phyloP scores from a whole-genome alignment of 345 rosid species.

The Turritis glabra region DNA sequence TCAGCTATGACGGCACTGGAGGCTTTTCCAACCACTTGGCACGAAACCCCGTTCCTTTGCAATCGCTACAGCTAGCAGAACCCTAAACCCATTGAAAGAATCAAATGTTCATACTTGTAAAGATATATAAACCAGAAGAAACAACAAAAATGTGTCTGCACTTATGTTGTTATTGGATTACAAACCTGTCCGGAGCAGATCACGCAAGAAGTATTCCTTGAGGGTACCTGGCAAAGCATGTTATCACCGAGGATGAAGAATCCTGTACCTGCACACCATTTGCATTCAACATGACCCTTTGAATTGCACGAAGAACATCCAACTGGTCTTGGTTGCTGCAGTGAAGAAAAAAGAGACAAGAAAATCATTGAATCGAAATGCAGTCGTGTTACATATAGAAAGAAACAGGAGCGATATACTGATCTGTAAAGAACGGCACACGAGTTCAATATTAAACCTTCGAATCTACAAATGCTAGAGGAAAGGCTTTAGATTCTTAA shows the following conservation, averaged over 20 bases:
- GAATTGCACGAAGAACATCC: constrained; percentile 67
- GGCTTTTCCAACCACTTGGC: constrained; percentile 93
- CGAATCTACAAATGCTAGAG: not conserved
- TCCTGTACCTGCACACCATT: constrained; percentile 94
- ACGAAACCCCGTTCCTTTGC: constrained; percentile 96
- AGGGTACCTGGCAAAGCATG: constrained; percentile 94
- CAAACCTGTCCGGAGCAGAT: constrained; percentile 82
- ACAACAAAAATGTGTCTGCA: not conserved
- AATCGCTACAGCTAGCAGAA: constrained; percentile 60
- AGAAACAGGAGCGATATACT: not conserved
- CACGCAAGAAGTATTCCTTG: constrained; percentile 78
- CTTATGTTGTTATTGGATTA: not conserved
- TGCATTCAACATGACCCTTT: constrained; percentile 76
- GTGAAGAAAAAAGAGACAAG: not conserved
- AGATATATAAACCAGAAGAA: not conserved
- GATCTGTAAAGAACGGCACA: not conserved
- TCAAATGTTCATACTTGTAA: not conserved
- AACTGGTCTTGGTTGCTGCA: constrained; percentile 86
- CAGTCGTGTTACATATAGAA: not conserved
- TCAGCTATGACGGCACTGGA: constrained; percentile 49
- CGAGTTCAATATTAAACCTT: not conserved
- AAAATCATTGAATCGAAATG: not conserved
- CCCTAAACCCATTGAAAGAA: constrained; percentile 52
- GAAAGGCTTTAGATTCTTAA: not conserved
- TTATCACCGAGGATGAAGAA: constrained; percentile 88